Percentiles rank a stretch among this genome's conserved stretches.
Evolutionary conservation across 768 basidiomycete species (phyloP).

Genomic region (Suillus placidus): DNA sequence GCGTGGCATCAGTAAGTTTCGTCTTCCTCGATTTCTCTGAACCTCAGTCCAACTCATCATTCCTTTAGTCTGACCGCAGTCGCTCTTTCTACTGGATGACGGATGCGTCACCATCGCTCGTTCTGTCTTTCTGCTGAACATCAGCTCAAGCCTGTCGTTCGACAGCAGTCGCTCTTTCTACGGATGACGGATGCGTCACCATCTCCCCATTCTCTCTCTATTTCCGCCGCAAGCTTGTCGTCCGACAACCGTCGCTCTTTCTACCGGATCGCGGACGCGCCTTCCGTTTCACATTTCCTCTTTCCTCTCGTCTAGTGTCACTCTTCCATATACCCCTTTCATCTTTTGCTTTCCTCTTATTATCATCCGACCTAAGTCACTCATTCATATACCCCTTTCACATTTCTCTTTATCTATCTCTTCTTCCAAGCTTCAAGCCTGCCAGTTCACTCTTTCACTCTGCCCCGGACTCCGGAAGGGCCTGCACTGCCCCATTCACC

Average conservation of each 20-base stretch:
- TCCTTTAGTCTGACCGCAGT: neutral
- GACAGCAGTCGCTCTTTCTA: neutral
- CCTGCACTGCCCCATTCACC: neutral
- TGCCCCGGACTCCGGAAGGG: neutral
- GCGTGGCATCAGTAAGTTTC: neutral
- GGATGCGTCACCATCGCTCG: neutral
- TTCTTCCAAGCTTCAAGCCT: neutral
- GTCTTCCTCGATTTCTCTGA: neutral
- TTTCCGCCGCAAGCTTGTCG: neutral
- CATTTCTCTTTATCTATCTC: neutral
- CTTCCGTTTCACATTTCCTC: neutral
- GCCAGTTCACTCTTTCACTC: neutral
- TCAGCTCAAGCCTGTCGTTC: neutral
- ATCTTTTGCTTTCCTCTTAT: neutral
- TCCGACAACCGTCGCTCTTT: neutral
- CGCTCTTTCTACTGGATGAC: neutral
- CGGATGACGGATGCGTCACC: neutral
- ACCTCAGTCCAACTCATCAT: neutral
- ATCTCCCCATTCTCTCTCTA: neutral
- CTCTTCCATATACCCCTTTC: neutral
- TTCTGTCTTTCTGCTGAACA: neutral
- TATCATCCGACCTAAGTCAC: neutral
- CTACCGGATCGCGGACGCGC: neutral
- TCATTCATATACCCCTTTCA: neutral
- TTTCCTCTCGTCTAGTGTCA: neutral